A percentile compares a stretch with the other conserved stretches of the same genome.
Conservation (phyloP, 2,329 filamentous ascomycete genomes). For the Aspergillus neoniger region DNA sequence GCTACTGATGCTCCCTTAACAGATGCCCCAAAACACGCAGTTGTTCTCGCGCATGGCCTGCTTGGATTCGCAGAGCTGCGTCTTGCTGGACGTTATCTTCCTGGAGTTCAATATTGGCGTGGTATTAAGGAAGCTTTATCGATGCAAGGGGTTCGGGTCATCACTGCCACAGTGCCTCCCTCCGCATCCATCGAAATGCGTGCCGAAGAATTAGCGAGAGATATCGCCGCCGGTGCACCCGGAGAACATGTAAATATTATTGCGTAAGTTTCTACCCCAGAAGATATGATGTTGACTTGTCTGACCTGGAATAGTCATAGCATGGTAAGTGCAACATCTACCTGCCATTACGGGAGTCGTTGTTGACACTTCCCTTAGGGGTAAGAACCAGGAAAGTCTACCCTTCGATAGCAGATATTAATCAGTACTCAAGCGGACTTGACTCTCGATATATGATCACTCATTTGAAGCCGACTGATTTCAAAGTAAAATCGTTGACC, state of each 20-base stretch:
- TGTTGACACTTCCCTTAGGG: slow-evolving; percentile 28
- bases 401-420: slow-evolving; percentile 8
- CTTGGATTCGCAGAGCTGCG: slow-evolving; percentile 66
- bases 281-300: background rate
- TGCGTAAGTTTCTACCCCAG: slow-evolving; percentile 49
- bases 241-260: slow-evolving; percentile 66
- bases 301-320: slow-evolving; percentile 42
- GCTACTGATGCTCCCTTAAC: background rate
- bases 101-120: slow-evolving; percentile 65
- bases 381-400: slow-evolving; percentile 26
- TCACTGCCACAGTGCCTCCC: slow-evolving; percentile 61
- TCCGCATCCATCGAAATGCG: slow-evolving; percentile 61
- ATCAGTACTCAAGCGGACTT: slow-evolving; percentile 53
- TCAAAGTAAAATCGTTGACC: slow-evolving; percentile 73
- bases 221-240: slow-evolving; percentile 55
- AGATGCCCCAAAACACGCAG: slow-evolving; percentile 56
- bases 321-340: slow-evolving; percentile 43
- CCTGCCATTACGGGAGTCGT: background rate
- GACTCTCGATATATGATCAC: slow-evolving; percentile 67
- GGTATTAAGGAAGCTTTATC: slow-evolving; percentile 62
- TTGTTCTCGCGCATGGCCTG: slow-evolving; percentile 66
- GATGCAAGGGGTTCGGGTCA: slow-evolving; percentile 60
- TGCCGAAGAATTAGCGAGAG: slow-evolving; percentile 55
- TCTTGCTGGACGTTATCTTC: slow-evolving; percentile 55
- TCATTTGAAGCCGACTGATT: slow-evolving; percentile 59